A percentile compares a stretch with the other conserved stretches of the same genome.
Evolutionary conservation across 2,329 filamentous ascomycete genomes (phyloP).

Genomic region (Ophiostoma quercus): DNA sequence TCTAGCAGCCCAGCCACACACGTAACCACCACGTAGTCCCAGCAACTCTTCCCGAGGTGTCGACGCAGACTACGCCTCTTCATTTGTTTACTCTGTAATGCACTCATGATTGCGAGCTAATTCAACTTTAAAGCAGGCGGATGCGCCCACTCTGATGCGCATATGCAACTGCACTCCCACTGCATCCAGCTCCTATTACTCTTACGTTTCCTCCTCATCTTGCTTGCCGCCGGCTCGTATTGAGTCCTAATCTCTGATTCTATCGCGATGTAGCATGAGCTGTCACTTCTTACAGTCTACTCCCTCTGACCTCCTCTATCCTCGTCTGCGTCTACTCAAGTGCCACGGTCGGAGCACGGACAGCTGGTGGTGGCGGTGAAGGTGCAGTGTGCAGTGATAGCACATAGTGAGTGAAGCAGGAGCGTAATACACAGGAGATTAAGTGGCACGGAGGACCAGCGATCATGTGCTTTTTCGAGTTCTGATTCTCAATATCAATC

Average conservation of each 20-base stretch:
- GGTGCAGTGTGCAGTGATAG: not conserved
- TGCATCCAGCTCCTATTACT: not conserved
- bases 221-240: not conserved
- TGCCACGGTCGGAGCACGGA: not conserved
- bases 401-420: not conserved
- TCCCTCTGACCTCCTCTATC: not conserved
- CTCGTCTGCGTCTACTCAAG: not conserved
- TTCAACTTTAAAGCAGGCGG: not conserved
- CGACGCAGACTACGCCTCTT: not conserved
- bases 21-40: not conserved
- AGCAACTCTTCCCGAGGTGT: slow-evolving; percentile 8
- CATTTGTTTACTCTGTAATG: not conserved
- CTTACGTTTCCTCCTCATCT: not conserved
- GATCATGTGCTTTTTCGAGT: not conserved
- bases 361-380: not conserved
- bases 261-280: not conserved
- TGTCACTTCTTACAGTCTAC: not conserved
- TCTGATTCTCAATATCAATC: not conserved
- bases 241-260: not conserved
- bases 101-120: not conserved
- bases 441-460: not conserved
- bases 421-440: not conserved
- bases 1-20: not conserved
- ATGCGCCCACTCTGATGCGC: not conserved
- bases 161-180: not conserved